Base-by-base conservation (phyloP, 179 eudicot genomes). In the Sideroxylon spinosum region DNA sequence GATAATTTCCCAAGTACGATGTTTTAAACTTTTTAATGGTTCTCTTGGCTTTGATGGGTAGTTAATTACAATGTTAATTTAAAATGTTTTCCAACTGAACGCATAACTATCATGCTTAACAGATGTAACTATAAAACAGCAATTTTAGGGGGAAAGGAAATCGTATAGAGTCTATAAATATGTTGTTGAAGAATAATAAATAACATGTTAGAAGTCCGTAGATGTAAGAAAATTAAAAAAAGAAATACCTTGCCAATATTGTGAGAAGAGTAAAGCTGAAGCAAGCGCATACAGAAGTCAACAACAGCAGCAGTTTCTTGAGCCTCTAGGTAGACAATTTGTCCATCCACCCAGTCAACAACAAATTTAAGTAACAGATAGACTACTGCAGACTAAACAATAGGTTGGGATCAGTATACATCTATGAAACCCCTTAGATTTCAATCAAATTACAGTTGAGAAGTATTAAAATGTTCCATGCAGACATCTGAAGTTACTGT, bases 291-390 rank as follows among this genome's bases (percentile, higher is more conserved):
- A 76, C 93, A 94, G 79, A 96, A 96, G 72, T 89, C 87, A 49
- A 91, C 78, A 80, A 92, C 90, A 62, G 79, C 85, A 50, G 89
- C 91, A 74, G 99, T 94, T 86, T 96, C 99, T 79, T 86, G 87
- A 79, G 96, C 91, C 84, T 96, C 99, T 76, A 96, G 87, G 85
- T 91, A 92, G 81, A 87, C 86, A 65, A 96, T 92, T 90, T 94
- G 98, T 66, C 96, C 98, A 50, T 90, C 97, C 83, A 96, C 99
- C 99, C 97, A 94, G 78, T 94, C 96, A 73, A 87, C 95, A 70
- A 86, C 94, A 83, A 89, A 92, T 79, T 94, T 96, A 74, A 96
- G 94, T 78, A 96, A 85, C 83, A 89, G 82, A 88, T 92, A 96
- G 81, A 96, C 93, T 85, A 91, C 97, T 88, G 93, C 84, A 87